Base-by-base conservation (phyloP, 768 basidiomycete species). In the Rhizopogon salebrosus region DNA sequence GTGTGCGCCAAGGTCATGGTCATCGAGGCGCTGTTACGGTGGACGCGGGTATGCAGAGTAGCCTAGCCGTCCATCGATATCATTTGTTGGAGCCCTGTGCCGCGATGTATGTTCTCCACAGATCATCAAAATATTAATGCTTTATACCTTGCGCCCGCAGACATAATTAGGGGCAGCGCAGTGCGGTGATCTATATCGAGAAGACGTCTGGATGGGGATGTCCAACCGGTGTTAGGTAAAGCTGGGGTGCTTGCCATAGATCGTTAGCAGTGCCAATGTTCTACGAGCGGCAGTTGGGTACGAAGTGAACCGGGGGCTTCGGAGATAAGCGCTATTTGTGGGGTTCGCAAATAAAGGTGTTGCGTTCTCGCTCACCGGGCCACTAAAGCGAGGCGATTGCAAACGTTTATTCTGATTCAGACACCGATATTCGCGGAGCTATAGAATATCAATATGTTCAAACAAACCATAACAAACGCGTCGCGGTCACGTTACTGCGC, bases 401-500 rank as follows among this genome's bases (percentile, higher is more conserved):
- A n/a, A n/a, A n/a, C n/a, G n/a, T n/a, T n/a, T n/a, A n/a, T n/a
- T n/a, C n/a, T n/a, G n/a, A n/a, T n/a, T n/a, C n/a, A n/a, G n/a
- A n/a, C n/a, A n/a, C n/a, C n/a, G n/a, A 18, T 18, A 13, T 50
- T 50, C 49, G 39, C 49, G 49, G 49, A 50, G 37, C 43, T 50
- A 2, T 5, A 50, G 43, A 6, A 11, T 11, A n/a, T 8, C 20
- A 26, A 2, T 22, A 20, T 5, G 29, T 5, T 5, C 24, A 52
- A 24, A 52, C 6, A 48, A 5, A 26, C 10, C 20, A 3, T 20
- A 53, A 34, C 49, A 53, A 36, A 53, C 52, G 49, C 52, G 52
- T 53, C 52, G 52, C 52, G 51, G n/a, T 48, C 29, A 41, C 42
- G 43, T 43, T 27, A 43, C n/a, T 10, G 42, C n/a, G 26, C 26